A percentile compares a stretch with the other conserved stretches of the same genome.
phyloP scores from a whole-genome alignment of 2,329 filamentous ascomycete species.

The Colletotrichum phormii region DNA sequence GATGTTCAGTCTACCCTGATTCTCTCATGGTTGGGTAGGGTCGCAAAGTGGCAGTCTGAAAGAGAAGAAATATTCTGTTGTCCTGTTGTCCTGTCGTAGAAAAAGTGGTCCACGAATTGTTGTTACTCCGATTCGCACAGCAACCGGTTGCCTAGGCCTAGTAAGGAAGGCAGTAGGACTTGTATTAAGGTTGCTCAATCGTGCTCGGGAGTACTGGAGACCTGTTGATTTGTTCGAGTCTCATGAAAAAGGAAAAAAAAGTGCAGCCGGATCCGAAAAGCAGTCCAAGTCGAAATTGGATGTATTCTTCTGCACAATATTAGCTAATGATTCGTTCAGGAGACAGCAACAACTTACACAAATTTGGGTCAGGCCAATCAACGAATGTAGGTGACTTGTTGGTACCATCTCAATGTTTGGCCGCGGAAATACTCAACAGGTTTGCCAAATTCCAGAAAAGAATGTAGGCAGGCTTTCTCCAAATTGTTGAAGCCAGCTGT shows the following conservation, averaged over 20 bases:
- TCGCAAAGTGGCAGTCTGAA: not conserved
- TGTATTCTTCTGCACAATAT: conserved; percentile 12
- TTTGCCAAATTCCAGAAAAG: conserved; percentile 2
- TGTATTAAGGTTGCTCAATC: conserved; percentile 20
- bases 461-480: not conserved
- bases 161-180: conserved; percentile 5
- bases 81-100: not conserved
- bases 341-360: conserved; percentile 15
- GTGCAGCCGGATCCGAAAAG: conserved; percentile 13
- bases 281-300: not conserved
- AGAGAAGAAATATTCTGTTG: not conserved
- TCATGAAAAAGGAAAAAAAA: not conserved
- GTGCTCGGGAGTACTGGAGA: not conserved
- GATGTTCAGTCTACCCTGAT: not conserved
- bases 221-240: not conserved
- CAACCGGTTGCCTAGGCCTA: conserved; percentile 12
- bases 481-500: not conserved
- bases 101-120: not conserved
- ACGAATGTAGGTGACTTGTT: not conserved
- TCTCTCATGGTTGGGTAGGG: not conserved
- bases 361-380: conserved; percentile 4
- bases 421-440: conserved; percentile 16
- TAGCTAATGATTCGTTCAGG: not conserved
- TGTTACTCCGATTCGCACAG: not conserved
- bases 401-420: not conserved